Evolutionary conservation across 192 early-diverging fungal species (phyloP).

Genomic region (Gaertneriomyces semiglobifer): DNA sequence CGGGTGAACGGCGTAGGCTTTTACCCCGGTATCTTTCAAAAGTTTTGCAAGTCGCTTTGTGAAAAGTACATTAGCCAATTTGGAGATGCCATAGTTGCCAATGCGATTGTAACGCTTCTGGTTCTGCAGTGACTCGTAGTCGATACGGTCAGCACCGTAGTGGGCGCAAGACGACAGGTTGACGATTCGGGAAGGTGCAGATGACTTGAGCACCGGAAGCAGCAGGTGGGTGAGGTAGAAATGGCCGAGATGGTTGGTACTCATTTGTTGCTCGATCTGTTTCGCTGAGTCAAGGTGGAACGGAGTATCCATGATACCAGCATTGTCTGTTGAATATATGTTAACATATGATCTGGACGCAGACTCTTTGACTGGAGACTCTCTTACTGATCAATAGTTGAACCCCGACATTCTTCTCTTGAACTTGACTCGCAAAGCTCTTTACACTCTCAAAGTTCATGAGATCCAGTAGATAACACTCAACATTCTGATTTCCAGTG

Average conservation of each 20-base stretch:
- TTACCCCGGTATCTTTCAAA: background rate
- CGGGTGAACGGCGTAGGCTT: constrained; percentile 43
- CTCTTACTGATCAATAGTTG: constrained; percentile 12
- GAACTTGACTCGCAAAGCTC: background rate
- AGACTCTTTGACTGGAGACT: background rate
- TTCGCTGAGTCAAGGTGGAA: constrained; percentile 44
- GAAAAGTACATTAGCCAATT: constrained; percentile 54
- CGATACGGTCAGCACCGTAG: constrained; percentile 21
- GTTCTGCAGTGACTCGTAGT: constrained; percentile 31
- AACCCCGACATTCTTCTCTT: background rate
- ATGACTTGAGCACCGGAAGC: constrained; percentile 25
- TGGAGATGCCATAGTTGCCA: constrained; percentile 40
- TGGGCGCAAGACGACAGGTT: constrained; percentile 29
- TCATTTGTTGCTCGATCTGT: constrained; percentile 65
- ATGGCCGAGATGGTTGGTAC: constrained; percentile 63
- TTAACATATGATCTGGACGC: too few species aligned
- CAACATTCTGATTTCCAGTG: constrained; percentile 29
- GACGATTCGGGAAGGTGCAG: constrained; percentile 32
- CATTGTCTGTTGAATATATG: constrained; percentile 41
- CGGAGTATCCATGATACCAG: constrained; percentile 66
- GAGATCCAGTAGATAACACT: constrained; percentile 35
- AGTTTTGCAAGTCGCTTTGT: constrained; percentile 12
- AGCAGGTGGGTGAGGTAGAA: constrained; percentile 37
- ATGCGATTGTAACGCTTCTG: constrained; percentile 10
- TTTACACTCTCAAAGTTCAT: constrained; percentile 25